These are phyloP conservation scores for Cryoendolithus antarcticus DNA, from an alignment of 2,329 filamentous ascomycete genomes.

Conservation along the genomic window DNA sequence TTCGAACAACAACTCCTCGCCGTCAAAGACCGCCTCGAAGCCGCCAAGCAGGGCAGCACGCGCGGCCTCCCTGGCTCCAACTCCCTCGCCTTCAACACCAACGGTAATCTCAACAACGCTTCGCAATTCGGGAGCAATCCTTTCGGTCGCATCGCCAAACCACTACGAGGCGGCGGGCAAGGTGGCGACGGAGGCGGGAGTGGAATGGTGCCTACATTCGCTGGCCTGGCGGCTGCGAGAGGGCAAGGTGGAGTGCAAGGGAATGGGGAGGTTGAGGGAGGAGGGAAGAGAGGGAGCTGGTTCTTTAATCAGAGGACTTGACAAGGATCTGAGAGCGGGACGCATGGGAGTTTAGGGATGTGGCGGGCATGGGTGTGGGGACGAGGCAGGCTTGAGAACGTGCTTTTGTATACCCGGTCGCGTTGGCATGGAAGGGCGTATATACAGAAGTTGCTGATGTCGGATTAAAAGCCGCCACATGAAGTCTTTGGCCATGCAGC, in stretches of 20 bases:
- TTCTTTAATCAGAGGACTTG: constrained; percentile 20
- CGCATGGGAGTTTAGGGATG: too few species aligned
- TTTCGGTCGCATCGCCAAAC: constrained; percentile 56
- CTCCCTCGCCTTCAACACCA: constrained; percentile 26
- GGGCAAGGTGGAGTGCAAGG: constrained; percentile 6
- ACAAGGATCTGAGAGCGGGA: neutral
- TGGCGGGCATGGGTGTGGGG: too few species aligned
- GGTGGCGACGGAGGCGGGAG: constrained; percentile 25
- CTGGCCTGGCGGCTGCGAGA: constrained; percentile 25
- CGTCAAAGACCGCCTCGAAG: constrained; percentile 94
- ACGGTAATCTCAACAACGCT: constrained; percentile 6
- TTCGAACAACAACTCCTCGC: constrained; percentile 95
- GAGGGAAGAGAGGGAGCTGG: constrained; percentile 15
- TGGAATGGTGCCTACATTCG: constrained; percentile 30
- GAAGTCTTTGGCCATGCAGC: too few species aligned
- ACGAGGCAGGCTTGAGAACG: neutral
- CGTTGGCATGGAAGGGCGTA: too few species aligned
- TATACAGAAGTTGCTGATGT: too few species aligned
- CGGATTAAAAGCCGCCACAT: too few species aligned
- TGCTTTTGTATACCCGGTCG: too few species aligned
- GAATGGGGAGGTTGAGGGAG: constrained; percentile 6
- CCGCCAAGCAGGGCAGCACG: constrained; percentile 83
- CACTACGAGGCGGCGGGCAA: constrained; percentile 44
- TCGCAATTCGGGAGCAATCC: constrained; percentile 50
- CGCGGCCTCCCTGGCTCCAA: constrained; percentile 55